Base-by-base conservation (phyloP, 192 early-diverging fungal genomes). In the Gryganskiella cystojenkinii region DNA sequence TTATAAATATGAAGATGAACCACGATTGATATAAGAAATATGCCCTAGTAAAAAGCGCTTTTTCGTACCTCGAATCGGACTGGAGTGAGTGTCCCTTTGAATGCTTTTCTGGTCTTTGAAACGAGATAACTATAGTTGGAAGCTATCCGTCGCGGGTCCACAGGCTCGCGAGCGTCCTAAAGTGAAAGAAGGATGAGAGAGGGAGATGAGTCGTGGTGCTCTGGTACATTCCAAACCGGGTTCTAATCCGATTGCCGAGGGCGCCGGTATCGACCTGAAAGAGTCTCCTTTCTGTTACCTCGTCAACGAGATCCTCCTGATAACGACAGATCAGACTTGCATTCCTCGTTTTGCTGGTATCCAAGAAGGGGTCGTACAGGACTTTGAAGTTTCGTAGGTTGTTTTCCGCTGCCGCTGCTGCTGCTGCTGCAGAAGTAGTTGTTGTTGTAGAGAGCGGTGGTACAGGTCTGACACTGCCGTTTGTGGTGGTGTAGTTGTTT, bases 121-220 rank as follows among this genome's bases (percentile, higher is more conserved):
- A 78, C 68, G 31, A 78, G 66, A 17, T 69, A 78, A 33, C 74
- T 69, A 52, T 78, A 69, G 53, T 78, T 78, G 4, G 67, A 65
- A 44, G 74, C 74, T 15, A 61, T 78, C n/a, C 67, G 74, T 20
- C 74, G 61, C 15, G 74, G 74, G 46, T 78, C 74, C 22, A 58
- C 37, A 31, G 74, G 74, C 27, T 78, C 74, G 9, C 50, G 56
- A 28, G 35, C 62, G 50, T 78, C 74, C 74, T 78, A 58, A 25
- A 55, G 13, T 9, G 14, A 15, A 45, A 44, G 28, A 20, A 53
- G 13, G 42, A 52, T 9, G 30, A 45, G 17, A 25, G 24, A 46
- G 30, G n/a, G 51, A 19, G 25, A 28, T 37, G n/a, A 22, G n/a
- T 34, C 25, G 34, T 45, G 50, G 60, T 42, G 35, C 4, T 63